Evolutionary conservation across 2,329 filamentous ascomycete genomes (phyloP), one percentile per base, ranked within the genome.

Genomic region (Diaporthe sp.): DNA sequence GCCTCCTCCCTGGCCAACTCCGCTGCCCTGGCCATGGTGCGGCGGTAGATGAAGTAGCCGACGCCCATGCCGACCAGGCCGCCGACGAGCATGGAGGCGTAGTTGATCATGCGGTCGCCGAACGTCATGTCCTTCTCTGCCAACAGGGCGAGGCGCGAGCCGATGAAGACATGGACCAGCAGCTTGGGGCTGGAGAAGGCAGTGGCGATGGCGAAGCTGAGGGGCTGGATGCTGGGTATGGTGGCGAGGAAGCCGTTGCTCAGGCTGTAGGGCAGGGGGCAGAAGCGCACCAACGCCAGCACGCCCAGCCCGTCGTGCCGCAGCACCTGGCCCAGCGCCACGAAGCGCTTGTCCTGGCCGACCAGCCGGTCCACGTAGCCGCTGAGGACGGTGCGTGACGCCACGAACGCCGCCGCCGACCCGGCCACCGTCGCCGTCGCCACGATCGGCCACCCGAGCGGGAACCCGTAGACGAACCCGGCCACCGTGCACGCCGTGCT

Each of bases 181-280:
- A 99, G 87, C 81, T 98, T 99, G 9, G 97, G 97, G 19, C 88
- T 91, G 69, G 70, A 35, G n/a, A 96, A 85, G 3, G 94, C 92
- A 0, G 96, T 98, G 8, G 97, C 96, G 59, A 95, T 82, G 42
- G 92, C 92, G 84, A 97, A 98, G 61, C 90, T 90, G 75, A 89
- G 82, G 53, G 94, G 94, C 32, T 92, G 89, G 44, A 99, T 94
- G 42, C 94, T 97, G 3, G 96, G 96, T 76, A 99, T 96, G 1
- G 97, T 98, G 39, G 95, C 95, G 72, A 99, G 91, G 75, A 97
- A 97, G 68, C 95, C 97, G 81, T 99, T 99, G 81, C 94, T 96
- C 78, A 98, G 86, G 70, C 94, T 97, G 82, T 97, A 99, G 19
- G 97, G 97, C 75, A 99, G 82, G 2, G 97, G 97, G 80, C 96